Evolutionary conservation across 768 basidiomycete genomes (phyloP), one percentile per base, ranked within the genome.

Genomic region (Jaapia argillacea): DNA sequence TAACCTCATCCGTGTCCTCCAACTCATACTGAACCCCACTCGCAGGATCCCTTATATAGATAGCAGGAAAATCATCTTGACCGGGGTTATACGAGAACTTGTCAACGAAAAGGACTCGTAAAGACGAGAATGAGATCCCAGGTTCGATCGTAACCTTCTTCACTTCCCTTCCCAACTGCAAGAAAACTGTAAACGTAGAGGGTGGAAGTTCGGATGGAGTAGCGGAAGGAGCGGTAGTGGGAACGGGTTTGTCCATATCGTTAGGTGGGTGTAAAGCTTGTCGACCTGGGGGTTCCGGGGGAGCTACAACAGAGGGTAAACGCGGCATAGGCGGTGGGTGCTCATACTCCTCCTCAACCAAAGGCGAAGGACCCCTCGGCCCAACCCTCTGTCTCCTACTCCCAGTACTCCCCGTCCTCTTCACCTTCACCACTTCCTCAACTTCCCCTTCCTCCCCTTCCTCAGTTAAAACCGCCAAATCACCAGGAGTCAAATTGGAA

Each of bases 11-110:
- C 45, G 90, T 78, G 58, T 97, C 90, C 59, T 99, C 94, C 44
- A 98, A 67, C 62, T 97, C 93, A 57, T 94, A 99, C 57, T 91
- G 85, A 40, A 97, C 87, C 10, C 91, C 91, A 47, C 87, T 91
- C 33, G 79, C 78, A 3, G 85, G 85, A 65, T 98, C 94, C 6
- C 88, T 81, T 42, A 98, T 84, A 57, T 98, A 98, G 37, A 99
- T 94, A 10, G 86, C 86, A 21, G 93, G 92, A 54, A 94, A 96
- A 55, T 92, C 87, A 45, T 90, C 90, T 61, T 84, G 72, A 0
- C 91, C 92, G 0, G 94, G 90, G 56, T 84, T 90, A 58, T 94
- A 97, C 24, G 85, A 81, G 55, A 99, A 99, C 57, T 79, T 85
- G 66, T 96, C 93, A 50, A 96, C 86, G 54, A 98, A 99, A 12